Evolutionary conservation across 176 grass and related monocot genomes (phyloP), one percentile per base, ranked within the genome.

Genomic region (Alloteropsis semialata): DNA sequence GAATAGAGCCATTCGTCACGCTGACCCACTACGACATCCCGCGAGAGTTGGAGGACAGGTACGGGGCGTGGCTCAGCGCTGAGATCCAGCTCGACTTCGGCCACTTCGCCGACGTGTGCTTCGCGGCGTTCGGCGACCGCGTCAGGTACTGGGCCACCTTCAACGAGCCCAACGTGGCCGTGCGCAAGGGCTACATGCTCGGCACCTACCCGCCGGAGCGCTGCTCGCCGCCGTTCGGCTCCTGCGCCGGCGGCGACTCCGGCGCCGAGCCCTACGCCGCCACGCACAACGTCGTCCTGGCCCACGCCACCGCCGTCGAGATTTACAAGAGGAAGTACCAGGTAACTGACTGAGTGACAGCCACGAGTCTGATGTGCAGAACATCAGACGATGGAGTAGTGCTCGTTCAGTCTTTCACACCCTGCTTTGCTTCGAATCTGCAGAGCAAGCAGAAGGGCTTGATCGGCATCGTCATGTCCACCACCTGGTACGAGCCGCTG

Each of bases 1-100:
- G 87, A 37, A 92, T 95, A 73, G 79, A 95, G 57, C 93, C 93
- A 21, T 95, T 95, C 88, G 90, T 95, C 14, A 95, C 93, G 41
- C 60, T 95, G 48, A 79, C 17, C 56, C 93, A 92, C 78, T 88
- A 58, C 55, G 93, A 95, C 49, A 49, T 88, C 54, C 87, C 93
- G 6, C 93, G 90, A 81, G 87, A 90, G 59, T 79, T 95, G 5
- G 90, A 92, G 69, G 90, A 88, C 80, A 37, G 72, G 80, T 95
- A 58, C 55, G 55, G 55, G 55, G 87, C 90, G 30, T 95, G 93
- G 90, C 82, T 92, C 43, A 82, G 28, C 82, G 5, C 85, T n/a
- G 77, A 92, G 30, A 65, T 89, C 76, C 87, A 64, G 82, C 25
- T 63, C 44, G 93, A 95, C 38, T 95, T 92, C 65, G 90, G 70